phyloP scores from a whole-genome alignment of 352 stramenopile species.

The Stramenopiles sp. region DNA sequence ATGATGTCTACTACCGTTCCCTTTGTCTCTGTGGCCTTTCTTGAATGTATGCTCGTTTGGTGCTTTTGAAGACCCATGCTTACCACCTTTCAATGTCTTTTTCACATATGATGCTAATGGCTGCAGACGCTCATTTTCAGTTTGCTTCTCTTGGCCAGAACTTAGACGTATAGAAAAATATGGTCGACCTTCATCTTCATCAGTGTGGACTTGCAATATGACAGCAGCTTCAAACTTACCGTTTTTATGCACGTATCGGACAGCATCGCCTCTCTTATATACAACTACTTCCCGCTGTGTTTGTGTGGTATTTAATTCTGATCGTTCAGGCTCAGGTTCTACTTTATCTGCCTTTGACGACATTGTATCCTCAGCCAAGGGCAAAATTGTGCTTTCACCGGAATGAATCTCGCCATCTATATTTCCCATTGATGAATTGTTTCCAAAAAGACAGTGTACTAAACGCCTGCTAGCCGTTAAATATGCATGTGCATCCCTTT shows the following conservation, averaged over 20 bases:
- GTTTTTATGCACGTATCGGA: background rate
- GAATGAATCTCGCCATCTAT: background rate
- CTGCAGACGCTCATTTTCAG: background rate
- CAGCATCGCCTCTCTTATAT: background rate
- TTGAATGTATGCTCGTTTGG: background rate
- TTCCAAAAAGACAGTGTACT: background rate
- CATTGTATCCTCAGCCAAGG: background rate
- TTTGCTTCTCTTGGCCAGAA: slow-evolving; percentile 4
- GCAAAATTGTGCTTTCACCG: background rate
- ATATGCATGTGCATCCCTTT: background rate
- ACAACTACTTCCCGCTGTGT: background rate
- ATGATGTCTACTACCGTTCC: background rate
- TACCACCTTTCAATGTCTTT: background rate
- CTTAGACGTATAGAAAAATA: slow-evolving; percentile 1
- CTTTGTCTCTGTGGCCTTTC: background rate
- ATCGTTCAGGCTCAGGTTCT: background rate
- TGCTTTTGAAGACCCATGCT: background rate
- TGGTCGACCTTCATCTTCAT: background rate
- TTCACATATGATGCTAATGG: slow-evolving; percentile 9
- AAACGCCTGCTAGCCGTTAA: background rate
- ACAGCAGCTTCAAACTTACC: slow-evolving; percentile 1
- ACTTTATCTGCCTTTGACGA: background rate
- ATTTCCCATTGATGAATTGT: background rate
- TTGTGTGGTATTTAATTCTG: no score
- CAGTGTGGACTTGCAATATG: background rate